These are phyloP conservation scores for Hyphochytrium catenoides DNA, from an alignment of 352 stramenopile genomes.

Conservation along the genomic window DNA sequence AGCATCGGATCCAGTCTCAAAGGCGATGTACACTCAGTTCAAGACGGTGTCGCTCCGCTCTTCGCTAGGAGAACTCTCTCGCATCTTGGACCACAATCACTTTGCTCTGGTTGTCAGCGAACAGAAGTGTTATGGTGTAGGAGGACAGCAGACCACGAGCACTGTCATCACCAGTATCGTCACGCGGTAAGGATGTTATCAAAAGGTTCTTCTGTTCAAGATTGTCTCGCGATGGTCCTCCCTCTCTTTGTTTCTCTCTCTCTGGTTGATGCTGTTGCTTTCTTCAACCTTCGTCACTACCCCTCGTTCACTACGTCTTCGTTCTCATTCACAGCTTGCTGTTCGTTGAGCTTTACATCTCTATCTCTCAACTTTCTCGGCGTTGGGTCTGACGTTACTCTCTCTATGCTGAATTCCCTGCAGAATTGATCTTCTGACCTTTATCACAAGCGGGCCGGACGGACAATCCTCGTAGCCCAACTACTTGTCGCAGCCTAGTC, in stretches of 20 bases:
- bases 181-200: no score
- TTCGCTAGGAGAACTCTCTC: conserved; percentile 66
- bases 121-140: conserved; percentile 65
- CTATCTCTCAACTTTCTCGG: no score
- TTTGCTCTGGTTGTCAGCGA: conserved; percentile 82
- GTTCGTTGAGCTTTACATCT: no score
- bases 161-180: conserved; percentile 82
- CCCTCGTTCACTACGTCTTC: no score
- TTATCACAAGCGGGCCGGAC: conserved; percentile 48
- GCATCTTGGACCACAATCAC: conserved; percentile 84
- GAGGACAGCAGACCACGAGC: conserved; percentile 37
- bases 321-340: no score
- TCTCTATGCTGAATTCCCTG: no score
- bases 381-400: no score
- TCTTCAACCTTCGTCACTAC: no score
- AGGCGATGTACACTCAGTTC: conserved; percentile 90
- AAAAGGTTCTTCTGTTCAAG: no score
- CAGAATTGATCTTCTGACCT: conserved; percentile 88
- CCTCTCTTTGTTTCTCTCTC: no score
- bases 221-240: no score
- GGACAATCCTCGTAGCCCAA: not conserved
- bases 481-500: not conserved
- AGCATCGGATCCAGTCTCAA: conserved; percentile 53
- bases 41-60: conserved; percentile 72
- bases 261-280: no score